phyloP scores from a whole-genome alignment of 2,329 filamentous ascomycete genomes.

The Cytospora piceicola region DNA sequence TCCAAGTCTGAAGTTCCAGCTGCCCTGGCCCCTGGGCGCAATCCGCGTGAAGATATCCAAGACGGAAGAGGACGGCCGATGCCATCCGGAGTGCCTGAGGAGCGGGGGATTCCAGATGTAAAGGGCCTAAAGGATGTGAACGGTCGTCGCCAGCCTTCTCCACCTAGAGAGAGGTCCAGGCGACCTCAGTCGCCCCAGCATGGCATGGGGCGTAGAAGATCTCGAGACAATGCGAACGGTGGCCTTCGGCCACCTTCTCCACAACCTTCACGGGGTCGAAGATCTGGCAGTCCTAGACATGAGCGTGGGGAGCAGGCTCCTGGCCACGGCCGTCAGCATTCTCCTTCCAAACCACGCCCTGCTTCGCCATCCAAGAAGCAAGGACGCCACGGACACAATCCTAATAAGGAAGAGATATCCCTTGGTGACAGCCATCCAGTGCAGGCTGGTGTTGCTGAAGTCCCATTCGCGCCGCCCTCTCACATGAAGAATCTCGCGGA shows the following conservation, averaged over 20 bases:
- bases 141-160: constrained; percentile 5
- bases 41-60: not conserved
- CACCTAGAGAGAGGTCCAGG: not conserved
- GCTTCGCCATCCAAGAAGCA: not conserved
- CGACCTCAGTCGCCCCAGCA: constrained; percentile 1
- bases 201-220: not conserved
- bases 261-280: not conserved
- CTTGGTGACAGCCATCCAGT: not conserved
- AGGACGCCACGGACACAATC: not conserved
- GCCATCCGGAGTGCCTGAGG: not conserved
- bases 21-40: not conserved
- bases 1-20: not conserved
- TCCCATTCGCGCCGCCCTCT: not conserved
- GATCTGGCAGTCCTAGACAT: not conserved
- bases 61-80: not conserved
- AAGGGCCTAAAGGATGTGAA: not conserved
- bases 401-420: not conserved
- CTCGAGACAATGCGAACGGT: not conserved
- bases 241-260: not conserved
- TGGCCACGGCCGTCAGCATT: not conserved
- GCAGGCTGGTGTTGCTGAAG: not conserved
- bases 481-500: not conserved
- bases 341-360: not conserved
- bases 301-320: not conserved
- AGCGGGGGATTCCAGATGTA: not conserved